These are phyloP conservation scores for Backusella morwellensis DNA, from an alignment of 192 early-diverging fungal species.

Conservation along the genomic window DNA sequence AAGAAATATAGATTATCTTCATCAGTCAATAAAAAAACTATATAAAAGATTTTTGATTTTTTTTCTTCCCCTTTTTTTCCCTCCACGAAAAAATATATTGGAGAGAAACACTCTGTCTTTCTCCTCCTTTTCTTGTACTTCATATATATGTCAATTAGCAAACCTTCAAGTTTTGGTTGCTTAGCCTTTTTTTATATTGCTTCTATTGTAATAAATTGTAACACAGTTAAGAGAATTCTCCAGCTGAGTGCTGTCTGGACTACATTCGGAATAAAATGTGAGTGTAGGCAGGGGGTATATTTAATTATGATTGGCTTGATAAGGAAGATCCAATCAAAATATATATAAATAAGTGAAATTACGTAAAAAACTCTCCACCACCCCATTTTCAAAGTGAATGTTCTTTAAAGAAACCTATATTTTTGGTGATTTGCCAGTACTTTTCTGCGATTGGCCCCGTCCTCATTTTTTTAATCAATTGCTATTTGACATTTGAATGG, in stretches of 20 bases:
- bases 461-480: neutral
- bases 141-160: neutral
- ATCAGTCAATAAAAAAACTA: neutral
- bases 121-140: neutral
- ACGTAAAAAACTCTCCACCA: neutral
- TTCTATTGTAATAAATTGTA: neutral
- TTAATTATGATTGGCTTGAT: conserved; percentile 5
- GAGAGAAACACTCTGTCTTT: neutral
- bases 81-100: neutral
- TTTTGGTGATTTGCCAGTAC: neutral
- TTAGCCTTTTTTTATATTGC: neutral
- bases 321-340: neutral
- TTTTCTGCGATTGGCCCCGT: neutral
- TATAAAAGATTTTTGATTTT: neutral
- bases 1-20: neutral
- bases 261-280: neutral
- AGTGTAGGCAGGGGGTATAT: neutral
- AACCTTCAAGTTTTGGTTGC: neutral
- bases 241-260: neutral
- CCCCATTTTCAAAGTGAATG: neutral
- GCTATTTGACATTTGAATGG: neutral
- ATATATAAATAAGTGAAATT: neutral
- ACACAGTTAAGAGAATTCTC: neutral
- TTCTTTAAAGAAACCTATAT: neutral
- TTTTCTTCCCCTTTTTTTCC: neutral